A percentile compares a stretch with the other conserved stretches of the same genome.
phyloP scores from a whole-genome alignment of 169 alveolate species.

The Eimeria tenella region DNA sequence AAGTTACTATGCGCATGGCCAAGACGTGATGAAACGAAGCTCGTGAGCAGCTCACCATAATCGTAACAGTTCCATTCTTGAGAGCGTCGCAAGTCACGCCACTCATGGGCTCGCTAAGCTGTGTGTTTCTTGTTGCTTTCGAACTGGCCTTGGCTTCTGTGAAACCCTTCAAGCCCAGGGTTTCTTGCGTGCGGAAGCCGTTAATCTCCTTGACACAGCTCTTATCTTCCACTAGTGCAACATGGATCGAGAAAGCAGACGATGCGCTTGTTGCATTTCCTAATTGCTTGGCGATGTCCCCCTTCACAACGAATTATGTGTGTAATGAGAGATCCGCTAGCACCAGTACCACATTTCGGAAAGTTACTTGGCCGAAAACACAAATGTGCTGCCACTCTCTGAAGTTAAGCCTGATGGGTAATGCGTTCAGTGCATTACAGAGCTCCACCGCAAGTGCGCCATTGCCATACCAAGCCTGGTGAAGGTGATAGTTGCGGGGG shows the following conservation, averaged over 20 bases:
- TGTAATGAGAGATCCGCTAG: no score
- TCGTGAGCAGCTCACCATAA: neutral
- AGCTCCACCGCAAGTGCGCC: neutral
- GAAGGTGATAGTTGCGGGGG: no score
- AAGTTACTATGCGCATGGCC: neutral
- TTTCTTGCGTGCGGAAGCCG: conserved; percentile 37
- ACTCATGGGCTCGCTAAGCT: neutral
- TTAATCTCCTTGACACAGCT: conserved; percentile 36
- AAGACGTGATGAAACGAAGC: no score
- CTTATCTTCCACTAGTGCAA: neutral
- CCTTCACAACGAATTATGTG: no score
- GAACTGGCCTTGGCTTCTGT: neutral
- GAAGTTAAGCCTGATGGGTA: no score
- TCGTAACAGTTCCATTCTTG: neutral
- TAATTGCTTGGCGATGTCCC: no score
- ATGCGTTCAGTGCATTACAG: no score
- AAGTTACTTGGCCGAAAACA: no score
- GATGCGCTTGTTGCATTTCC: no score
- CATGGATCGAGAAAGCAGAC: neutral
- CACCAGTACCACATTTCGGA: no score
- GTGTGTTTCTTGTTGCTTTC: neutral
- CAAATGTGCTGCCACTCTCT: no score
- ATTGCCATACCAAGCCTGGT: conserved; percentile 6
- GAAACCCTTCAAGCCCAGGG: conserved; percentile 18
- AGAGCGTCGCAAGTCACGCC: conserved; percentile 15